Evolutionary conservation across 164 flowering plant genomes (phyloP).

Genomic region (Aristolochia californica): DNA sequence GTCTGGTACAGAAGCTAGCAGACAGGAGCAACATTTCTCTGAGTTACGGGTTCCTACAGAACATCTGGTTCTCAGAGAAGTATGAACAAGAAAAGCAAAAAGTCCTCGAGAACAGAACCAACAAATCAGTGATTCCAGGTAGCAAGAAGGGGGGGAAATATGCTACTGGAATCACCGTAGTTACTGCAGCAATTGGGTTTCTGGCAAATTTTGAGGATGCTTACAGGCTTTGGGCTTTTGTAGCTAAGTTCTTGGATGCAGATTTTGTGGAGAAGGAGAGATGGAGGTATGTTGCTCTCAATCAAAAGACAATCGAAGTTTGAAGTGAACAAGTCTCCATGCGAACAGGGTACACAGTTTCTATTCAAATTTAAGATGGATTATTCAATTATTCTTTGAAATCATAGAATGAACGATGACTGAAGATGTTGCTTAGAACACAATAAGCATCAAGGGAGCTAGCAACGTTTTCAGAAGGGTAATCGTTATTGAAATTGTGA

Average conservation of each 20-base stretch:
- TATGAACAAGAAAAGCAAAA: conserved; percentile 39
- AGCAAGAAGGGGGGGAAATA: conserved; percentile 28
- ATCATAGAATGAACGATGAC: too few species aligned
- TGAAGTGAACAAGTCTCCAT: conserved; percentile 10
- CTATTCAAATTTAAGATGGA: too few species aligned
- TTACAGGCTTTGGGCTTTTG: conserved; percentile 78
- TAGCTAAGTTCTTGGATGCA: conserved; percentile 85
- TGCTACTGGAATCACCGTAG: conserved; percentile 40
- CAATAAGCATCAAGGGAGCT: too few species aligned
- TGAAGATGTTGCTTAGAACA: too few species aligned
- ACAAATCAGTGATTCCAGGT: conserved; percentile 11
- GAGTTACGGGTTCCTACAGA: conserved; percentile 51
- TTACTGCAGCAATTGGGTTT: conserved; percentile 65
- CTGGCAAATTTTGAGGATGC: conserved; percentile 67
- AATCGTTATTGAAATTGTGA: too few species aligned
- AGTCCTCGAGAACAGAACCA: conserved; percentile 28
- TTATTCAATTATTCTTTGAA: too few species aligned
- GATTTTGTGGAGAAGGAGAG: conserved; percentile 91
- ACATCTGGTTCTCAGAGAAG: conserved; percentile 68
- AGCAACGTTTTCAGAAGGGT: too few species aligned
- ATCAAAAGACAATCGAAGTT: conserved; percentile 66
- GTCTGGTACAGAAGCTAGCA: conserved; percentile 83
- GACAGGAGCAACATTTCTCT: conserved; percentile 77
- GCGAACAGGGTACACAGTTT: too few species aligned
- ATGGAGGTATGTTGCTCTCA: conserved; percentile 83